Evolutionary conservation across 768 basidiomycete species (phyloP), one percentile per base, ranked within the genome.

Genomic region (Lactarius vividus): DNA sequence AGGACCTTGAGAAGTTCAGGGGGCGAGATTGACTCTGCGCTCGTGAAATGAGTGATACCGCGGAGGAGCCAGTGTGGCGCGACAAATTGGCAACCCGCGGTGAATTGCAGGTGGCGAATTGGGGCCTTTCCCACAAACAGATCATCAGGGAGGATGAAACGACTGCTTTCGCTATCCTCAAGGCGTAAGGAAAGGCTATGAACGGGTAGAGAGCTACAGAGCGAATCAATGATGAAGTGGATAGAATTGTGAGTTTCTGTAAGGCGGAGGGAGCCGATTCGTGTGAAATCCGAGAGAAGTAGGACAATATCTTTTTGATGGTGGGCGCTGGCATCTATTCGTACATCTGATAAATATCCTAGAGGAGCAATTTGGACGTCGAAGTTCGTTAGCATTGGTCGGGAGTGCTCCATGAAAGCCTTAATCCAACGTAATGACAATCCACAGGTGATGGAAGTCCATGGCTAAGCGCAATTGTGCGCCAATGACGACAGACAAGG

Each of bases 131-230:
- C 54, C 18, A 8, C 20, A 20, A 55, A 55, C 15, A 55, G 26
- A 33, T 33, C 54, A 26, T 55, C 54, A 55, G 23, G 9, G 23
- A 55, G 54, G 29, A 4, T 6, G 26, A 55, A 33, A 28, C 23
- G 1, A 0, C 23, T 3, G 1, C 4, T 15, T 1, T 20, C 7
- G 31, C 9, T 33, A 2, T 37, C 20, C 4, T 10, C 2, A 23
- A 57, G 16, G 56, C 20, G 5, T 33, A 57, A 11, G 10, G 23
- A 33, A 37, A 37, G 56, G 56, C 16, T 23, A 11, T 20, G 29
- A 31, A 57, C 11, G 3, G 35, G n/a, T 37, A 20, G 20, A 33
- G 35, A 2, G 7, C 6, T 8, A 20, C 56, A 8, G 28, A 57
- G 33, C 2, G 56, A n/a, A 5, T 20, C 20, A 6, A 55, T 18